A percentile compares a stretch with the other conserved stretches of the same genome.
Evolutionary conservation across 2,329 filamentous ascomycete genomes (phyloP).

Genomic region (Colletotrichum falcatum): DNA sequence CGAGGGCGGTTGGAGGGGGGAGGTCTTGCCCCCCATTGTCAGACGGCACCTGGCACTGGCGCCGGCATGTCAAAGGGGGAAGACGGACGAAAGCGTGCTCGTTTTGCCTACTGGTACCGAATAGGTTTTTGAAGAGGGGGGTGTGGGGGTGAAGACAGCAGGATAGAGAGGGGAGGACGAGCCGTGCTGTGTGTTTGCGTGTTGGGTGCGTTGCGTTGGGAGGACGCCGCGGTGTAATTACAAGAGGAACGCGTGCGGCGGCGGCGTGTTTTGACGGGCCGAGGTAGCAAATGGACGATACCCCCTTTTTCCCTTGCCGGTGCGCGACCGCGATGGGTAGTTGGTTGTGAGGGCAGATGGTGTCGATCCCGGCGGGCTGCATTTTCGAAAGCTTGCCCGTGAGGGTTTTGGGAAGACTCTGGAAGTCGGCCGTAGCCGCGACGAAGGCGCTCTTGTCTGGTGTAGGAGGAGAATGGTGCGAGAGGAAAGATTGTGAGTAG

Average conservation of each 20-base stretch:
- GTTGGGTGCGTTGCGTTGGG: constrained; percentile 3
- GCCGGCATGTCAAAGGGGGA: constrained; percentile 3
- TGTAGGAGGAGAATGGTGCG: neutral
- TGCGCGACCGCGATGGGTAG: neutral
- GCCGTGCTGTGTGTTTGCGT: neutral
- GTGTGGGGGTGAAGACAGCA: too few species aligned
- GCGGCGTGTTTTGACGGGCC: constrained; percentile 24
- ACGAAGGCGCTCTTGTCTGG: neutral
- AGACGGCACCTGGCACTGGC: neutral
- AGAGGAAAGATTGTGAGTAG: neutral
- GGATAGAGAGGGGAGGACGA: neutral
- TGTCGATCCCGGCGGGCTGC: too few species aligned
- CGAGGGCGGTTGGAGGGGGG: neutral
- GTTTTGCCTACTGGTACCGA: constrained; percentile 35
- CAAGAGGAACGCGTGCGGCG: constrained; percentile 13
- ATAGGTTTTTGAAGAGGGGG: constrained; percentile 18
- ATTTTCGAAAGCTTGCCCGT: too few species aligned
- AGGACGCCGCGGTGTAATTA: constrained; percentile 33
- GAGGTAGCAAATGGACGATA: constrained; percentile 43
- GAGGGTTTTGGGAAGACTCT: too few species aligned
- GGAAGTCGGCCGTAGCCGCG: too few species aligned
- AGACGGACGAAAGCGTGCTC: constrained; percentile 14
- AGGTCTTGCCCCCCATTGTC: neutral
- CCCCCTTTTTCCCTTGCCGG: constrained; percentile 38
- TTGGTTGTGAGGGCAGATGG: too few species aligned